Base-by-base conservation (phyloP, 305 asterid genomes). In the Solanum chacoense region DNA sequence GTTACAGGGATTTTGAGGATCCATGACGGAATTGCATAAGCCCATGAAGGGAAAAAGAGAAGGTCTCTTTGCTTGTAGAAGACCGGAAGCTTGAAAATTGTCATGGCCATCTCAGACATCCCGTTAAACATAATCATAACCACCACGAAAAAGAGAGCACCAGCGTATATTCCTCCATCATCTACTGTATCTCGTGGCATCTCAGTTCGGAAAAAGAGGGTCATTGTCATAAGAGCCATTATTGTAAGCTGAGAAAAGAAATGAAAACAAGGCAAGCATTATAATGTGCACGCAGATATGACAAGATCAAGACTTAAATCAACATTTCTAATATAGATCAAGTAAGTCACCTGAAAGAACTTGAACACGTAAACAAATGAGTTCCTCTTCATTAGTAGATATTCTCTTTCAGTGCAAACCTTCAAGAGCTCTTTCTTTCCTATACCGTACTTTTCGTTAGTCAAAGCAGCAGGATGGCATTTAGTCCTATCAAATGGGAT, bases 61-160 rank as follows among this genome's bases (percentile, higher is more conserved):
- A 91, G 88, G 73, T 91, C 90, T 88, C 92, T 91, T 80, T 91
- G 92, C 87, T 91, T 91, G 78, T 89, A 91, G 65, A 91, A 91
- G 77, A 91, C 93, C 0, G 93, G 93, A 75, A 91, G 92, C 89
- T 91, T 91, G 37, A 45, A 69, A 29, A 91, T 91, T 31, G 92
- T 87, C 90, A 91, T 76, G 22, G 91, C 89, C 84, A 89, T 75
- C 91, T 90, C 93, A n/a, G 91, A 81, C 90, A 92, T 88, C 59
- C 93, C 93, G 3, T 90, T 92, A 29, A 92, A 92, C 93, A 91
- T 91, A 84, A 90, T 87, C 89, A 76, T 87, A 32, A 91, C 35
- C 32, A 91, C 88, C 8, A 77, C 74, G 28, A 87, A 91, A 77
- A 91, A 91, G 11, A 91, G 67, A 6, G 91, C 92, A 2, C 92